These are phyloP conservation scores for Persicaria tinctoria DNA, from an alignment of 148 eudicot species.

Conservation along the genomic window DNA sequence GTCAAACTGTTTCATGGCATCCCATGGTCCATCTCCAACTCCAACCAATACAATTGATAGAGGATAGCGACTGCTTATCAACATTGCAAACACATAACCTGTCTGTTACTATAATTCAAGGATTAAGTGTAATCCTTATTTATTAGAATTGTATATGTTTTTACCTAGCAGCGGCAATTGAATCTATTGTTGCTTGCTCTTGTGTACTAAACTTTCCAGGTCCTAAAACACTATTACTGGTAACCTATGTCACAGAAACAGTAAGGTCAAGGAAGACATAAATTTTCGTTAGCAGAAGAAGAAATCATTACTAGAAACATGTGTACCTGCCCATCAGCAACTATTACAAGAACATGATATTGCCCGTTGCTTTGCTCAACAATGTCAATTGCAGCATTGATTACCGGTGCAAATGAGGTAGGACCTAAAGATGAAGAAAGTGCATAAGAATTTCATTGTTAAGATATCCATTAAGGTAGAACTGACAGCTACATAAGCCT, in stretches of 20 bases:
- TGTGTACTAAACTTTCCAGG: conserved; percentile 60
- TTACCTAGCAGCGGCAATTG: conserved; percentile 74
- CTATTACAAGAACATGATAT: conserved; percentile 73
- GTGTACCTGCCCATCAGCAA: conserved; percentile 79
- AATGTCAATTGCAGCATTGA: conserved; percentile 67
- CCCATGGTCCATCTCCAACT: conserved; percentile 94
- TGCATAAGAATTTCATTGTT: not conserved
- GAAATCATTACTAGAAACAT: not conserved
- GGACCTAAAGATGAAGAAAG: conserved; percentile 43
- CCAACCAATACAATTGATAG: conserved; percentile 77
- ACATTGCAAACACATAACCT: not conserved
- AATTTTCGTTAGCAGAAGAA: not conserved
- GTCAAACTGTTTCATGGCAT: conserved; percentile 68
- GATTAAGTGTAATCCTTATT: too few species aligned
- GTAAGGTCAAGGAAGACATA: not conserved
- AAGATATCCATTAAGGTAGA: too few species aligned
- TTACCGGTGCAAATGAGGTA: conserved; percentile 69
- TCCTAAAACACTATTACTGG: conserved; percentile 30
- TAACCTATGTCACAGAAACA: conserved; percentile 30
- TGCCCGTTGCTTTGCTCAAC: conserved; percentile 58
- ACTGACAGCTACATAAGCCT: too few species aligned
- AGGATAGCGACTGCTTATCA: conserved; percentile 48
- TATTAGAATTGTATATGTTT: not conserved
- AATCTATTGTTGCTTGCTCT: conserved; percentile 64
- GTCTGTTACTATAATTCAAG: not conserved